Evolutionary conservation across 768 basidiomycete genomes (phyloP).

Genomic region (Gloeophyllum trabeum): DNA sequence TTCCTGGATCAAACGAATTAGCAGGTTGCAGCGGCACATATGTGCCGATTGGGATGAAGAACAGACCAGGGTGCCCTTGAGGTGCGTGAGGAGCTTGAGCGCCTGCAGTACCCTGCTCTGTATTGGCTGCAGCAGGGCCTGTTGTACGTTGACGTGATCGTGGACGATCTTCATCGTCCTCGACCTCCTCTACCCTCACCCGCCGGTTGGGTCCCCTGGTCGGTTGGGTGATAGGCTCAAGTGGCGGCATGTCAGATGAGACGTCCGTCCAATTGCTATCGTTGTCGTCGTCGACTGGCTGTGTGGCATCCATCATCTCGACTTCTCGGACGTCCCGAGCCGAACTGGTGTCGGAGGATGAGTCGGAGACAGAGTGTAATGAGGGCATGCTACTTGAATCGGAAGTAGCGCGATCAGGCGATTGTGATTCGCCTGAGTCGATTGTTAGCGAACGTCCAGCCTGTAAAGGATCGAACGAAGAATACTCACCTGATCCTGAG

Average conservation of each 20-base stretch:
- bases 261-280: not conserved
- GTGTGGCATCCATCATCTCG: not conserved
- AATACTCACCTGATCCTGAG: too few relatives aligned
- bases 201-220: conserved; percentile 26
- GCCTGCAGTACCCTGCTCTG: too few relatives aligned
- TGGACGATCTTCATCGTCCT: conserved; percentile 49
- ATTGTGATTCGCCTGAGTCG: not conserved
- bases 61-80: not conserved
- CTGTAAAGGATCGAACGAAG: too few relatives aligned
- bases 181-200: conserved; percentile 49
- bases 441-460: too few relatives aligned
- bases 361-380: not conserved
- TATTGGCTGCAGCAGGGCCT: conserved; percentile 15
- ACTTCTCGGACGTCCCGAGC: not conserved
- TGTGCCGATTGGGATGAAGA: too few relatives aligned
- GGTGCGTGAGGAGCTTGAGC: conserved; percentile 15
- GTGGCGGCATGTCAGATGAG: not conserved
- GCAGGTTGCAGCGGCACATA: too few relatives aligned
- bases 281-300: not conserved
- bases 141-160: conserved; percentile 50
- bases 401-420: not conserved
- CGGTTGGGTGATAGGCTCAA: not conserved
- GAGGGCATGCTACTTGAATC: not conserved
- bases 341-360: not conserved
- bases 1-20: too few relatives aligned